Base-by-base conservation (phyloP, 2,329 filamentous ascomycete species). In the Fonsecaea pugnacius region DNA sequence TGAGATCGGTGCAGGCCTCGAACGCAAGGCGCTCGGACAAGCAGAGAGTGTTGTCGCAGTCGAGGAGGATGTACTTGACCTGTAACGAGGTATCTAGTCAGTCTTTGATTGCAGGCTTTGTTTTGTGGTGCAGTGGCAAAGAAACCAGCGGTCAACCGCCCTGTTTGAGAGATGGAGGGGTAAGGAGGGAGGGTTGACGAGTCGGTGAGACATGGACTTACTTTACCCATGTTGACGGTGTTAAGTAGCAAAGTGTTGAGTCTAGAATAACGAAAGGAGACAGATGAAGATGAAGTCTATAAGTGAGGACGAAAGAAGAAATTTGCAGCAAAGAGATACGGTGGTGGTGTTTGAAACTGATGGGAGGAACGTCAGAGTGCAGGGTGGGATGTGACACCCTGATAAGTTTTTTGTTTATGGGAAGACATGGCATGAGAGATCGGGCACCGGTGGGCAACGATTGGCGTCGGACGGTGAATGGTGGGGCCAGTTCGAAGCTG, bases 21-120 rank as follows among this genome's bases (percentile, higher is more conserved):
- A 96, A 96, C 76, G 92, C 93, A 71, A 96, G 86, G 75, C 90
- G 89, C 83, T 96, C 92, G 63, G 91, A 96, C 73, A 96, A 88
- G 77, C 95, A 92, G 77, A 96, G 91, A 69, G 92, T 96, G 85
- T 96, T 96, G 86, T 96, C 81, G 71, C 81, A 83, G 72, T 92
- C 89, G 76, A 92, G 90, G 72, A 92, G 85, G 74, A 92, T 81
- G 70, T 89, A 85, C 61, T 83, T 90, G 78, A 91, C 89, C 84
- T 87, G 32, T 12, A 56, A 18, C 16, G 36, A 7, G 35, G 27
- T 30, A 48, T 24, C 32, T 43, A 21, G 55, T 65, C 51, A 64
- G 63, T 65, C 3, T 18, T 14, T 9, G 10, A 48, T 18, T 4
- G 9, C 43, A 24, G 43, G 10, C 14, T 51, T n/a, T 60, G 33